Evolutionary conservation across 495 filamentous ascomycete genomes (phyloP), one percentile per base, ranked within the genome.

Genomic region (Terfezia boudieri): DNA sequence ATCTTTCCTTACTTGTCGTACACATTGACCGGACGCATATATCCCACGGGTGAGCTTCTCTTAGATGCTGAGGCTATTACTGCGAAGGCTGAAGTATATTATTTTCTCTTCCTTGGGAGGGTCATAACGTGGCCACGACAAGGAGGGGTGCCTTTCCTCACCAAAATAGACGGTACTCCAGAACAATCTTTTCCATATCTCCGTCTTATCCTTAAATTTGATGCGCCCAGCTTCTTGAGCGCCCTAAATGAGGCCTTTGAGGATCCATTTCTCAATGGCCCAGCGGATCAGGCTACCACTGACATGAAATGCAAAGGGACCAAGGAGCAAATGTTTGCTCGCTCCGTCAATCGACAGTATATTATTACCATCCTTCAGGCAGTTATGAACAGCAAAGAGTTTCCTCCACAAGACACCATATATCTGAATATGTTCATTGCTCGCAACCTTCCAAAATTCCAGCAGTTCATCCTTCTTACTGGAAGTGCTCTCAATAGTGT

Each of bases 401-500:
- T 92, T 62, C 73, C 76, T 4, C 61, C 77, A n/a, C 76, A 82
- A 56, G 85, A 95, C 66, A 86, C 82, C 26, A 84, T 98, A 55
- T 96, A 92, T 66, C 74, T 98, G 37, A 82, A 98, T 65, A 98
- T 98, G 85, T 96, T 98, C 63, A 79, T 96, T 65, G 89, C 90
- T 49, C 81, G 90, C 55, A 98, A 93, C 61, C 74, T 96, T 14
- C 85, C 90, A 2, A 98, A 96, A 67, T 98, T 93, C 64, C 87
- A 85, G 6, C 88, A 95, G 65, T 94, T 93, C 61, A 83, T 98
- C 59, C 74, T 94, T 36, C 76, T 98, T 55, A 79, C 90, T 0
- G 90, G 87, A 51, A 83, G 83, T 8, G 81, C 82, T 9, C 73
- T 96, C 1, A 82, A 89, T 60, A 80, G 79, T 49, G 80, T 94